Base-by-base conservation (phyloP, 768 basidiomycete genomes). In the Suillus subaureus region DNA sequence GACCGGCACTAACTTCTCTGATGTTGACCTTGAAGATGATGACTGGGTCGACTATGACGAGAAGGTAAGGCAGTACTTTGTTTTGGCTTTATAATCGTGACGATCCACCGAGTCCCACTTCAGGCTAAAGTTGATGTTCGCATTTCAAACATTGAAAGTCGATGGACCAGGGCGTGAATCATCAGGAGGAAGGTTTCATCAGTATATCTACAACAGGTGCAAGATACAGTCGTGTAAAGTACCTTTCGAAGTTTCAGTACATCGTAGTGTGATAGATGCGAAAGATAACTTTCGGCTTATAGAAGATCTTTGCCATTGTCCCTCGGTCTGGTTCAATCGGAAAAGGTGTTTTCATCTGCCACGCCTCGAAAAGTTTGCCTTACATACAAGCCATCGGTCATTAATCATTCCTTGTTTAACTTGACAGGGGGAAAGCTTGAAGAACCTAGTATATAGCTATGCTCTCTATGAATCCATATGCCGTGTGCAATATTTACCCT, bases 11-110 rank as follows among this genome's bases (percentile, higher is more conserved):
- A 63, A 74, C 5, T 96, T 96, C 72, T 57, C 78, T 11, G 87
- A 93, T 3, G 82, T 93, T n/a, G 87, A 89, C 39, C 79, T 93
- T 49, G 87, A 89, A 33, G 85, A 82, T 4, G 87, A 89, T 74
- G 62, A 75, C 65, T 97, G 95, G 95, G 85, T 82, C 15, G 94
- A 96, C 70, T 97, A 97, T 69, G 94, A 97, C 69, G 94, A 97
- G 75, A 94, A 95, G 85, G 94, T 90, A 67, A 52, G 78, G 26
- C 64, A 58, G 42, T 28, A 28, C 28, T 51, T 28, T 15, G 8
- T 21, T 35, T 15, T 33, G 40, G 28, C 21, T 26, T 39, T 35
- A 28, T 40, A 28, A 23, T 23, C 28, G 28, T 42, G 58, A 60
- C 28, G 39, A 60, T 28, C 26, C 26, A 60, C 15, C 11, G 28